Evolutionary conservation across 2,329 filamentous ascomycete species (phyloP).

Genomic region (Epichloe gansuensis): DNA sequence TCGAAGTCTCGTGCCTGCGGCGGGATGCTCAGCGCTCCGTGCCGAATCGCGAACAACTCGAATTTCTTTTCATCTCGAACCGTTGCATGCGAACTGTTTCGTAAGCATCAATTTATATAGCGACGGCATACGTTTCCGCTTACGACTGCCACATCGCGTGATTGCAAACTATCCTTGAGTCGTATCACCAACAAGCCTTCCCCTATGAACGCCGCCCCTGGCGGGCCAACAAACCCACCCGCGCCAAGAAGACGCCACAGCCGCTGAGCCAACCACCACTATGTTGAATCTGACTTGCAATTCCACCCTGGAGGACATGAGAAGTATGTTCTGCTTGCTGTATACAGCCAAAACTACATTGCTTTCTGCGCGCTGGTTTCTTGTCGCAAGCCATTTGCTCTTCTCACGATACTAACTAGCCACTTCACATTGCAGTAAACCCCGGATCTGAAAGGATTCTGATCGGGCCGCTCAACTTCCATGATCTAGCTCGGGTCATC

Average conservation of each 20-base stretch:
- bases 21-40: not conserved
- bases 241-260: slow-evolving; percentile 2
- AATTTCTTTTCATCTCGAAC: too few relatives aligned
- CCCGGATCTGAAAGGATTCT: slow-evolving; percentile 34
- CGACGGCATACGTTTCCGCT: not conserved
- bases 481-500: slow-evolving; percentile 40
- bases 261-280: not conserved
- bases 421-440: slow-evolving; percentile 19
- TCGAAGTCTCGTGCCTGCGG: not conserved
- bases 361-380: not conserved
- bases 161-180: not conserved
- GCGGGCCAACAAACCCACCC: not conserved
- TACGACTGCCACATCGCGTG: not conserved
- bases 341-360: not conserved
- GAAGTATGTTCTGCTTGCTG: slow-evolving; percentile 20
- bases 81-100: too few relatives aligned
- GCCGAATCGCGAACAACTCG: too few relatives aligned
- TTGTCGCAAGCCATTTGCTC: not conserved
- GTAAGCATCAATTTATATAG: not conserved
- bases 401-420: not conserved
- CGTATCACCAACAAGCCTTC: not conserved
- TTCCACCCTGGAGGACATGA: slow-evolving; percentile 29
- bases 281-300: slow-evolving; percentile 29
- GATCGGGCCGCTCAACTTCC: slow-evolving; percentile 38
- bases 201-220: not conserved